Percentiles rank a stretch among this genome's conserved stretches.
Evolutionary conservation across 2,329 filamentous ascomycete genomes (phyloP).

Genomic region (Sporothrix variecibatus): DNA sequence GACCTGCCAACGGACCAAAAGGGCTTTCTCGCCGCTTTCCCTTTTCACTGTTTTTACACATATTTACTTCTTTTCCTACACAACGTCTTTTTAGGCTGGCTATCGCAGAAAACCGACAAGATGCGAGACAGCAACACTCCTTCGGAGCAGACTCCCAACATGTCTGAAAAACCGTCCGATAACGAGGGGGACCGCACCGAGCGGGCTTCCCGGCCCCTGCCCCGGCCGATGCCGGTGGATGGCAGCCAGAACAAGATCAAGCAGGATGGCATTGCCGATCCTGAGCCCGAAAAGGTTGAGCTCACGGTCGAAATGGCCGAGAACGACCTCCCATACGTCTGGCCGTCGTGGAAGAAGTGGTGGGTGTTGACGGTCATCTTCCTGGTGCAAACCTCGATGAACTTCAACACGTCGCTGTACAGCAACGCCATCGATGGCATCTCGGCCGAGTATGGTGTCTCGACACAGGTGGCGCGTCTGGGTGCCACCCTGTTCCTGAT

Average conservation of each 20-base stretch:
- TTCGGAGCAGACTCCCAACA: background rate
- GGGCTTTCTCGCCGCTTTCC: background rate
- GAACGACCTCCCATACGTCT: conserved; percentile 63
- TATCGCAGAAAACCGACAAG: background rate
- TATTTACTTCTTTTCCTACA: background rate
- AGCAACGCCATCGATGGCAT: conserved; percentile 69
- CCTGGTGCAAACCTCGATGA: conserved; percentile 74
- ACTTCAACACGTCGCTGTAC: conserved; percentile 75
- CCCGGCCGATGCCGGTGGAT: background rate
- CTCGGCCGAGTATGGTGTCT: conserved; percentile 66
- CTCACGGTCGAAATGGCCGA: conserved; percentile 47
- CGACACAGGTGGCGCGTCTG: conserved; percentile 66
- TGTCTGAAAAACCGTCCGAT: background rate
- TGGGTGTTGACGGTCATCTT: conserved; percentile 72
- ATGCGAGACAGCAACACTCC: background rate
- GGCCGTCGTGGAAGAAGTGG: conserved; percentile 67
- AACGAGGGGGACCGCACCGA: background rate
- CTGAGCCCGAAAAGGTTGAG: background rate
- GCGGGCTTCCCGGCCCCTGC: background rate
- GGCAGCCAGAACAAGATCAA: background rate
- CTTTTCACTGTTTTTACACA: background rate
- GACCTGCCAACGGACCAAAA: background rate
- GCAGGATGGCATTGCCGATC: background rate
- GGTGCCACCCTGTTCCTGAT: conserved; percentile 80
- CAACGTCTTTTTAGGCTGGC: background rate